Conservation (phyloP, 1,139 yeast species). For the Kurtzmaniella quercitrusa region DNA sequence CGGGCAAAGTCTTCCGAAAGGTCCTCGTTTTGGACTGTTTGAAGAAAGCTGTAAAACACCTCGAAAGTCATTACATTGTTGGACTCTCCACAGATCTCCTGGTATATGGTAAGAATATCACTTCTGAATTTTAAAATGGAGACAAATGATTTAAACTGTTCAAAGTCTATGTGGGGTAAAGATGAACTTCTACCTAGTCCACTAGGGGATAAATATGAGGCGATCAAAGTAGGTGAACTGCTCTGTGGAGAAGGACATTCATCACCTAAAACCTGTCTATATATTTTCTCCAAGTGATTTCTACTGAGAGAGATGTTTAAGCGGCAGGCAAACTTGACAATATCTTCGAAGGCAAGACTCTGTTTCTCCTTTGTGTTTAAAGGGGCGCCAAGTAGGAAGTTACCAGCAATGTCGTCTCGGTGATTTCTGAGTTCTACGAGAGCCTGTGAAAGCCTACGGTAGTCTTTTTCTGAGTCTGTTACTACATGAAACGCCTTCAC, state of each 20-base stretch:
- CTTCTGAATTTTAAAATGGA: conserved; percentile 35
- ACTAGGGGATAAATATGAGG: not conserved
- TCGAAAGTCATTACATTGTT: conserved; percentile 40
- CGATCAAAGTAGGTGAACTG: not conserved
- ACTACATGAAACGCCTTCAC: conserved; percentile 65
- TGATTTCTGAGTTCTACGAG: conserved; percentile 51
- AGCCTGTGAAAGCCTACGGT: conserved; percentile 49
- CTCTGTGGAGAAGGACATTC: not conserved
- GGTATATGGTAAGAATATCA: conserved; percentile 30
- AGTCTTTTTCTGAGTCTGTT: conserved; percentile 62
- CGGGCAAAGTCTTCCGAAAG: conserved; percentile 21
- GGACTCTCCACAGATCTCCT: conserved; percentile 13
- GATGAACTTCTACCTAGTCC: not conserved
- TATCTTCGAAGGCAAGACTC: conserved; percentile 61
- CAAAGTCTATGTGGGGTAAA: conserved; percentile 32
- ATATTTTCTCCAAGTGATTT: conserved; percentile 28
- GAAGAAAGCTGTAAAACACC: conserved; percentile 45
- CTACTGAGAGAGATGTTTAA: conserved; percentile 59
- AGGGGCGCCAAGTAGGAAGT: conserved; percentile 26
- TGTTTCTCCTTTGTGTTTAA: conserved; percentile 27
- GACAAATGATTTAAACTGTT: conserved; percentile 72
- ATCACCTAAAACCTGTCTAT: conserved; percentile 34
- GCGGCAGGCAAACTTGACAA: conserved; percentile 58
- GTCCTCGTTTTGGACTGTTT: conserved; percentile 47
- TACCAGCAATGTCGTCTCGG: conserved; percentile 29